phyloP scores from a whole-genome alignment of 352 stramenopile genomes.

The Globisporangium splendens region DNA sequence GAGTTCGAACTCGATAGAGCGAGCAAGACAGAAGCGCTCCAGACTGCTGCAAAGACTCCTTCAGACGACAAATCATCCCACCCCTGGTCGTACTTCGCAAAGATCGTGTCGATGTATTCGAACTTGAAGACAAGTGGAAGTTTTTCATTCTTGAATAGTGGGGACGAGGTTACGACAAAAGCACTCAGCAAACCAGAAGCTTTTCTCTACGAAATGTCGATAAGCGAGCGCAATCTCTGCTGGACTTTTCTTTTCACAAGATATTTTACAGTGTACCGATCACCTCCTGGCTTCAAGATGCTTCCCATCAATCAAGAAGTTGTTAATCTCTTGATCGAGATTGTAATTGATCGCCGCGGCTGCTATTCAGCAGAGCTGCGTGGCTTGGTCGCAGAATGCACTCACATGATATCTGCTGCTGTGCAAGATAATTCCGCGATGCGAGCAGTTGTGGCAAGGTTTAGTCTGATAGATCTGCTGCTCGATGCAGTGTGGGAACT shows the following conservation, averaged over 20 bases:
- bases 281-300: too few relatives aligned
- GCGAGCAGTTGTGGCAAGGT: neutral
- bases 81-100: neutral
- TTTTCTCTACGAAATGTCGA: too few relatives aligned
- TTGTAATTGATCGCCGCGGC: neutral
- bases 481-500: constrained; percentile 4
- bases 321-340: neutral
- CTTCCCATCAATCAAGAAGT: neutral
- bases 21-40: neutral
- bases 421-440: neutral
- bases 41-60: too few relatives aligned
- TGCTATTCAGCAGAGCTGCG: neutral
- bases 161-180: too few relatives aligned
- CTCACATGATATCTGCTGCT: neutral
- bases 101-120: too few relatives aligned
- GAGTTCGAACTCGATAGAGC: neutral
- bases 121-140: too few relatives aligned
- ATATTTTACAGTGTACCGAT: too few relatives aligned
- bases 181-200: too few relatives aligned
- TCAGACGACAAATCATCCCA: too few relatives aligned
- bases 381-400: neutral
- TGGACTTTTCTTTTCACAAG: too few relatives aligned
- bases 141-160: too few relatives aligned
- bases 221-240: too few relatives aligned
- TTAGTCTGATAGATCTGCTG: neutral